Base-by-base conservation (phyloP, 1,139 yeast species). In the Saccharomycopsis phalli region DNA sequence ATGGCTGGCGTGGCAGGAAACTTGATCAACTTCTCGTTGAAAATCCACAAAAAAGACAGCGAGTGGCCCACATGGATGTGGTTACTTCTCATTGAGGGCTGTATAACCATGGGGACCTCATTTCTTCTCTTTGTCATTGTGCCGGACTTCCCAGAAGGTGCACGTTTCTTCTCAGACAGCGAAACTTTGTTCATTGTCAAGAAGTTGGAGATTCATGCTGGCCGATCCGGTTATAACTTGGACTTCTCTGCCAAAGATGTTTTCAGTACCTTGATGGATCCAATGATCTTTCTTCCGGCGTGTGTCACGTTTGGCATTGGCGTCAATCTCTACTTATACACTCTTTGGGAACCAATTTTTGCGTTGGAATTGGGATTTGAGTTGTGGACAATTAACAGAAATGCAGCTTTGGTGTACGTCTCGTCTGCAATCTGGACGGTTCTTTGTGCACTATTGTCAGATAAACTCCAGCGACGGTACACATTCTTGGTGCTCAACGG, bases 331-430 rank as follows among this genome's bases (percentile, higher is more conserved):
- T 36, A 17, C 78, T 80, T 83, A 23, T 77, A 76, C 52, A 84
- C 86, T 14, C 76, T 72, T 56, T 78, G 78, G 55, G 76, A 84
- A 26, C 77, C 82, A 41, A 66, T 79, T 33, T 74, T 79, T 49
- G 58, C 55, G 46, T 65, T 68, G 49, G 62, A 72, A 54, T 53
- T 69, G 40, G 76, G 79, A 5, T 74, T 72, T 58, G 61, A 76
- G 2, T 74, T 81, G 0, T 72, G 73, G 49, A 60, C 66, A 44
- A 79, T 82, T 19, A 81, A 80, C 57, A 69, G 74, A 40, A 77
- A 74, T 51, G 76, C 84, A 0, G 75, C 79, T 42, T 79, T 77
- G 51, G 86, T 87, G 13, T 79, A 86, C 86, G 64, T 76, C 26
- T 64, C 63, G 21, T 75, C 83, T 0, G 73, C 77, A 53, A 3